Percentiles rank a stretch among this genome's conserved stretches.
These are phyloP conservation scores for Myxozyma mucilagina DNA, from an alignment of 805 yeast genomes.

Conservation along the genomic window DNA sequence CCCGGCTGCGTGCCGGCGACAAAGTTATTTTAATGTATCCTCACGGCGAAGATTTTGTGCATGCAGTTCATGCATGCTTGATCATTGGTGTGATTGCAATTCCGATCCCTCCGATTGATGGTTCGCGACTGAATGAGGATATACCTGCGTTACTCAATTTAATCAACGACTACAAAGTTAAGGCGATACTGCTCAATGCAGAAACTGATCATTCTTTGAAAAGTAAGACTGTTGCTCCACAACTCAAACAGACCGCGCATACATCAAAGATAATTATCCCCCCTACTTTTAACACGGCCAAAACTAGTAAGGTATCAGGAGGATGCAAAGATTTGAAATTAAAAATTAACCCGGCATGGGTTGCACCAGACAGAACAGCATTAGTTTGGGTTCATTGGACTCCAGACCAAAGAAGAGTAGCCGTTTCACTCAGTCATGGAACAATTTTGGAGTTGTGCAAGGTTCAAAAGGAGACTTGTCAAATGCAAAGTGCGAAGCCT, in stretches of 20 bases:
- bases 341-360: conserved; percentile 33
- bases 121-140: conserved; percentile 70
- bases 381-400: conserved; percentile 70
- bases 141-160: conserved; percentile 63
- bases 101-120: conserved; percentile 71
- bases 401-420: conserved; percentile 67
- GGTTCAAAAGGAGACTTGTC: conserved; percentile 88
- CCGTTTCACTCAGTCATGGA: conserved; percentile 56
- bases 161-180: conserved; percentile 68
- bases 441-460: conserved; percentile 77
- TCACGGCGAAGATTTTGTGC: conserved; percentile 79
- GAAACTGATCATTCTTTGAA: conserved; percentile 72
- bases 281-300: conserved; percentile 65
- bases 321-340: conserved; percentile 35
- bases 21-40: conserved; percentile 80
- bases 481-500: conserved; percentile 67
- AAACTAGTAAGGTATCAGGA: conserved; percentile 46
- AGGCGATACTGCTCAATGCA: conserved; percentile 71
- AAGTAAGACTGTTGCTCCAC: conserved; percentile 62
- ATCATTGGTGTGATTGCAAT: conserved; percentile 76
- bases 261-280: conserved; percentile 45
- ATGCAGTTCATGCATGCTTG: conserved; percentile 84
- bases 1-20: conserved; percentile 64
- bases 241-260: conserved; percentile 50
- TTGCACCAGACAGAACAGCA: conserved; percentile 50